phyloP scores from a whole-genome alignment of 352 stramenopile species.

The Globisporangium uncinulatum region DNA sequence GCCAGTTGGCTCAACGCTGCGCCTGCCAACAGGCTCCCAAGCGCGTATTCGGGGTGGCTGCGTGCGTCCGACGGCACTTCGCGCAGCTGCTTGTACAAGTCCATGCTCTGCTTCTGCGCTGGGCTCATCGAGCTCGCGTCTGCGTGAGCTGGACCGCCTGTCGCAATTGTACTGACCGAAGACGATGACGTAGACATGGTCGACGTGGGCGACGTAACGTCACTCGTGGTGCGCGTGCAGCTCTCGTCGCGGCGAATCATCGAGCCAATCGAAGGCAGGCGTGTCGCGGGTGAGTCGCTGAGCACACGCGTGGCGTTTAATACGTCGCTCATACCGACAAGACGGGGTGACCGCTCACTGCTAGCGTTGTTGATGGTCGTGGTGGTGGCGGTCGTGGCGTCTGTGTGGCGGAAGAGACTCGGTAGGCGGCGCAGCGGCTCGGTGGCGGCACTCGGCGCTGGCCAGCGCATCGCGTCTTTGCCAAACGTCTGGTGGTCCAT shows the following conservation, averaged over 20 bases:
- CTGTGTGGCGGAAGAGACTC: conserved; percentile 38
- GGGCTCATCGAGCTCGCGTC: conserved; percentile 34
- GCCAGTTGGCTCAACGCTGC: conserved; percentile 44
- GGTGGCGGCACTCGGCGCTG: neutral
- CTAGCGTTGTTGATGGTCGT: conserved; percentile 4
- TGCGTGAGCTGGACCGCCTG: no score
- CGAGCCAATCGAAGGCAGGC: conserved; percentile 55
- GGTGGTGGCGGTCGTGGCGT: conserved; percentile 14
- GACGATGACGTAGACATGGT: conserved; percentile 4
- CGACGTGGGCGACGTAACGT: neutral
- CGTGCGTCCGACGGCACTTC: conserved; percentile 22
- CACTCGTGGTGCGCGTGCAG: neutral
- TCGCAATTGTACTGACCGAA: no score
- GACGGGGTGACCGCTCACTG: conserved; percentile 35
- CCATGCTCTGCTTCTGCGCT: conserved; percentile 56
- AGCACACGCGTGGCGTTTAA: conserved; percentile 27
- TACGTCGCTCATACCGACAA: conserved; percentile 65
- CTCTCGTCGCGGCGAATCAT: conserved; percentile 58
- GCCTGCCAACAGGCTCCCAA: conserved; percentile 43
- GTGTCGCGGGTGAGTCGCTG: conserved; percentile 28
- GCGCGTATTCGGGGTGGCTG: conserved; percentile 20
- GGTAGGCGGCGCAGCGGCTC: conserved; percentile 36
- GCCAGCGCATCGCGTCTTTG: conserved; percentile 23
- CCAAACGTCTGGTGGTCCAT: conserved; percentile 45
- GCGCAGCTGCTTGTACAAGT: conserved; percentile 57